phyloP scores from a whole-genome alignment of 192 early-diverging fungal genomes.

The Podila epicladia region DNA sequence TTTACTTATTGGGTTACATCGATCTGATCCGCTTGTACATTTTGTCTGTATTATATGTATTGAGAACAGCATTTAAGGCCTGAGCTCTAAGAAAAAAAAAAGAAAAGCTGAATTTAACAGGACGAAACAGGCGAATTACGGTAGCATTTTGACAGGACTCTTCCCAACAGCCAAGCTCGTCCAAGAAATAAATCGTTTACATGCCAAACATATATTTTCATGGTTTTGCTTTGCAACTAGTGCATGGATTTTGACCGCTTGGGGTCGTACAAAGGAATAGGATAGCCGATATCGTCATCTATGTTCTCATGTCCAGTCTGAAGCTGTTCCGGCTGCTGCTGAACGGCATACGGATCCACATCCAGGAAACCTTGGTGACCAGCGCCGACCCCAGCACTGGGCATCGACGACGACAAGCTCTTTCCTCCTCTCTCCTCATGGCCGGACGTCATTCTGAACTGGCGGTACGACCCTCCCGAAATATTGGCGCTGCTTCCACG shows the following conservation, averaged over 20 bases:
- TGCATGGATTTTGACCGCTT: conserved; percentile 47
- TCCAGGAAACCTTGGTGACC: not conserved
- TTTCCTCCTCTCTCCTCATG: not conserved
- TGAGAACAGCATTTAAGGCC: too few relatives aligned
- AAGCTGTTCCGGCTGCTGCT: not conserved
- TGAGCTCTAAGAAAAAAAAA: too few relatives aligned
- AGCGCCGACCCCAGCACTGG: too few relatives aligned
- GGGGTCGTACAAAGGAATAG: conserved; percentile 29
- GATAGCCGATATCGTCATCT: not conserved
- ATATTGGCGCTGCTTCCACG: conserved; percentile 26
- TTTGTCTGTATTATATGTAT: not conserved
- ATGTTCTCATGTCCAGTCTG: not conserved
- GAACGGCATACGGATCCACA: not conserved
- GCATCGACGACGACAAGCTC: too few relatives aligned
- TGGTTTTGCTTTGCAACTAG: not conserved
- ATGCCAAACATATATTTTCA: too few relatives aligned
- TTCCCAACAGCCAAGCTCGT: too few relatives aligned
- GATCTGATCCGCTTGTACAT: not conserved
- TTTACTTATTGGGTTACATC: not conserved
- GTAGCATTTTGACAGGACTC: too few relatives aligned
- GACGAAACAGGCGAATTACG: too few relatives aligned
- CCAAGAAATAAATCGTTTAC: too few relatives aligned
- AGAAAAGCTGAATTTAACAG: too few relatives aligned
- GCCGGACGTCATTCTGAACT: conserved; percentile 18
- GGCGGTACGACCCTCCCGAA: conserved; percentile 2